A percentile compares a stretch with the other conserved stretches of the same genome.
These are phyloP conservation scores for Paragyromitra xinjiangensis DNA, from an alignment of 495 filamentous ascomycete genomes.

Conservation along the genomic window DNA sequence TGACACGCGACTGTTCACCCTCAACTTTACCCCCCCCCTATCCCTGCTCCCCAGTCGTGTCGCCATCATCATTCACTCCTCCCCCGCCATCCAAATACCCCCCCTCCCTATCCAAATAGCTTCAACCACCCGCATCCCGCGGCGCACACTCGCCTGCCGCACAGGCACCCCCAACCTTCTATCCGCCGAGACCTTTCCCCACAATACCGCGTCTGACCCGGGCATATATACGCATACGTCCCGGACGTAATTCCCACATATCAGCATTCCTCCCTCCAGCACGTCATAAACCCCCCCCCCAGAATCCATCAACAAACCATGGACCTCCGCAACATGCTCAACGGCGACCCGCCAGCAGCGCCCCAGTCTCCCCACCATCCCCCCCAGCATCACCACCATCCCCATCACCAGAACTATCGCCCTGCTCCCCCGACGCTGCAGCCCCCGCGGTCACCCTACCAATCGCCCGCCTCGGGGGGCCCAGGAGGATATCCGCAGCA, in stretches of 20 bases:
- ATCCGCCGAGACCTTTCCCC: slow-evolving; percentile 20
- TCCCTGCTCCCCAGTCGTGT: slow-evolving; percentile 42
- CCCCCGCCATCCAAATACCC: slow-evolving; percentile 33
- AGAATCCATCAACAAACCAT: slow-evolving; percentile 29
- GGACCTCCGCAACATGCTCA: slow-evolving; percentile 56
- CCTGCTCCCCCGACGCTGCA: slow-evolving; percentile 49
- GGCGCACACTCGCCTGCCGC: slow-evolving; percentile 20
- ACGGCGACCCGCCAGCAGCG: slow-evolving; percentile 44
- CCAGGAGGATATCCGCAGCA: slow-evolving; percentile 34
- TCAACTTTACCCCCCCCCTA: slow-evolving; percentile 19
- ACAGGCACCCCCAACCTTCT: background rate
- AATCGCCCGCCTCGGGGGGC: slow-evolving; percentile 26
- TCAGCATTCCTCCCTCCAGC: slow-evolving; percentile 37
- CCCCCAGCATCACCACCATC: slow-evolving; percentile 36
- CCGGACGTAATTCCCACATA: slow-evolving; percentile 36
- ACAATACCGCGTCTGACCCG: slow-evolving; percentile 18
- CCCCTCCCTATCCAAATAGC: slow-evolving; percentile 33
- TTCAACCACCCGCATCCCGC: slow-evolving; percentile 12
- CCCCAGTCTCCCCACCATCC: slow-evolving; percentile 26
- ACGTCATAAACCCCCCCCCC: slow-evolving; percentile 13
- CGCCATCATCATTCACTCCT: slow-evolving; percentile 44
- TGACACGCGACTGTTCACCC: slow-evolving; percentile 44
- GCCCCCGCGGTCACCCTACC: slow-evolving; percentile 51
- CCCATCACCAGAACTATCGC: slow-evolving; percentile 42
- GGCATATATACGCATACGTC: slow-evolving; percentile 25